Conservation (phyloP, 495 filamentous ascomycete genomes). For the Venustampulla echinocandica region DNA sequence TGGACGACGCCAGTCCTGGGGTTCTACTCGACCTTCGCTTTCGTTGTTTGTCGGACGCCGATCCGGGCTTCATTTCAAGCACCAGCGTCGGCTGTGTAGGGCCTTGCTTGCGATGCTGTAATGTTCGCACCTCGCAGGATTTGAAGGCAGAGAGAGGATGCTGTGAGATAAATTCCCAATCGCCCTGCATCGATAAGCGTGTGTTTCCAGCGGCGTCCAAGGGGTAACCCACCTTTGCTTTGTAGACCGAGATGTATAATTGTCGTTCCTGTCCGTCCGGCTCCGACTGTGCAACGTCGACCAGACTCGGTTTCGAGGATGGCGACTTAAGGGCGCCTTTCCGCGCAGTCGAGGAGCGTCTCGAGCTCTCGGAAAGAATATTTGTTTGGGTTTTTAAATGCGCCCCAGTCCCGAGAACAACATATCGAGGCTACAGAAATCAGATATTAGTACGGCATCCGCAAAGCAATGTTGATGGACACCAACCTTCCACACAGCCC, state of each 20-base stretch:
- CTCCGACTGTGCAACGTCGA: constrained; percentile 9
- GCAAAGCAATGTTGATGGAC: not conserved
- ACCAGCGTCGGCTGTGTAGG: constrained; percentile 40
- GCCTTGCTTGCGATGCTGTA: constrained; percentile 47
- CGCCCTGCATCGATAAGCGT: constrained; percentile 33
- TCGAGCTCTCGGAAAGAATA: not conserved
- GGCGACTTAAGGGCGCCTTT: constrained; percentile 18
- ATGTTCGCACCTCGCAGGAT: constrained; percentile 41
- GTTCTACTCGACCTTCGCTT: constrained; percentile 50
- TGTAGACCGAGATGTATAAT: constrained; percentile 46
- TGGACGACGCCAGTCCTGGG: constrained; percentile 33
- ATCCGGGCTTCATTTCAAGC: constrained; percentile 42
- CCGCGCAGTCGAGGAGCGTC: constrained; percentile 4
- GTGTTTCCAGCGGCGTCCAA: not conserved
- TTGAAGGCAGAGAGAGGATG: constrained; percentile 39
- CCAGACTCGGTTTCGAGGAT: constrained; percentile 18
- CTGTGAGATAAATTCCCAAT: constrained; percentile 41
- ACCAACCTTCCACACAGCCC: constrained; percentile 48
- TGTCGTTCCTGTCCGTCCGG: constrained; percentile 27
- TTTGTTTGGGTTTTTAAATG: constrained; percentile 14
- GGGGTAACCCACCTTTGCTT: constrained; percentile 37
- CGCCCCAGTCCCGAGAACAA: constrained; percentile 18
- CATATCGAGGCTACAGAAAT: constrained; percentile 22
- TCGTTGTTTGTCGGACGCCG: constrained; percentile 40
- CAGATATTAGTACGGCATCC: not conserved